Evolutionary conservation across 2,329 filamentous ascomycete species (phyloP).

Genomic region (Xylaria sp.): DNA sequence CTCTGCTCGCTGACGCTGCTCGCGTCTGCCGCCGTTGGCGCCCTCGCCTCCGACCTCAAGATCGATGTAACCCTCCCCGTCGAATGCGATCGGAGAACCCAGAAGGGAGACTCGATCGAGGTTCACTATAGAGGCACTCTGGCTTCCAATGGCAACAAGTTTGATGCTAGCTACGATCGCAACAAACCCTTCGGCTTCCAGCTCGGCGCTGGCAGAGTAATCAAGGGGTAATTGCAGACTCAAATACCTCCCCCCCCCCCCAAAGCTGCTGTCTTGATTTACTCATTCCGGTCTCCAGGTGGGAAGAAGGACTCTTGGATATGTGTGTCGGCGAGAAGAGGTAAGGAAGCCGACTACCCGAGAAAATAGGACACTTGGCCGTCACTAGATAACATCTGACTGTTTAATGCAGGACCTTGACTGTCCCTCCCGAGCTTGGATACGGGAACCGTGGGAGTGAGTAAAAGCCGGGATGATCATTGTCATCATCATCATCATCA

Average conservation of each 20-base stretch:
- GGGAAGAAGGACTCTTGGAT: conserved; percentile 88
- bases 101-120: conserved; percentile 80
- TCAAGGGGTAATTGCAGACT: conserved; percentile 73
- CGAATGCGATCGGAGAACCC: conserved; percentile 82
- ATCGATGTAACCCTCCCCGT: conserved; percentile 80
- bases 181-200: conserved; percentile 80
- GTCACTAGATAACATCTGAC: conserved; percentile 34
- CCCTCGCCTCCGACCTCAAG: conserved; percentile 72
- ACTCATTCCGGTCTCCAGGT: conserved; percentile 60
- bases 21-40: conserved; percentile 62
- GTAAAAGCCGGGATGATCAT: not conserved
- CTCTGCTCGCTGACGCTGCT: conserved; percentile 62
- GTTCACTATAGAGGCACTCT: conserved; percentile 93
- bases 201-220: conserved; percentile 84
- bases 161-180: conserved; percentile 87
- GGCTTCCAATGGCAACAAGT: conserved; percentile 76
- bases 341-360: conserved; percentile 50
- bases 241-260: not conserved
- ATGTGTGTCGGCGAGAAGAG: conserved; percentile 97
- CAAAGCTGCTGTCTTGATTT: conserved; percentile 7
- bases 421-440: conserved; percentile 85
- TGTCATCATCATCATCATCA: not conserved
- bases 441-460: conserved; percentile 76
- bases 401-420: conserved; percentile 70
- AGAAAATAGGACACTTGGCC: conserved; percentile 12